Evolutionary conservation across 345 rosid species (phyloP).

Genomic region (Angophora floribunda): DNA sequence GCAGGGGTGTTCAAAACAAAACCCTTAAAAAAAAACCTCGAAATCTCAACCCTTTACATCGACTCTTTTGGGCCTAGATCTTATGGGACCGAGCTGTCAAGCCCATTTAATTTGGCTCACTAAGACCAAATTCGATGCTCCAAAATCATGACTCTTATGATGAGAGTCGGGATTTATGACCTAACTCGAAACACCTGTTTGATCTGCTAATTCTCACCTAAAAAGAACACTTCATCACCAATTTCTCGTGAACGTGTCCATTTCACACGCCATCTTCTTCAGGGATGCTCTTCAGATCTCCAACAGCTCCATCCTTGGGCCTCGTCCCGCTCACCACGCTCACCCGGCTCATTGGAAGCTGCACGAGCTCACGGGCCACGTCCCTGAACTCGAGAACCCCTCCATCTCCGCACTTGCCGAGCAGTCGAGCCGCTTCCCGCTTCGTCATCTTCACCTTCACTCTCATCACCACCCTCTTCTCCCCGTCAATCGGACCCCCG

Average conservation of each 20-base stretch:
- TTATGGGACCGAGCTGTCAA: neutral
- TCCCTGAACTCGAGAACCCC: conserved; percentile 43
- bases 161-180: neutral
- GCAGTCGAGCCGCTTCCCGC: conserved; percentile 36
- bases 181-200: neutral
- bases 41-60: neutral
- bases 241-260: neutral
- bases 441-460: neutral
- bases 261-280: conserved; percentile 5
- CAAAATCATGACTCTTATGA: too few relatives aligned
- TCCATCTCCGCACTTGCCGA: conserved; percentile 39
- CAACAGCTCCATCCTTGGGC: neutral
- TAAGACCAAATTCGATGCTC: neutral
- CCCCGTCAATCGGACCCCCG: neutral
- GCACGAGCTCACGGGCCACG: conserved; percentile 23
- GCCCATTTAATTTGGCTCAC: neutral
- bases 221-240: neutral
- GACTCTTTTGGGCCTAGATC: neutral
- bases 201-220: neutral
- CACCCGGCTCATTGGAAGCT: conserved; percentile 30
- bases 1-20: neutral
- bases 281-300: conserved; percentile 10
- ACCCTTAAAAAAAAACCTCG: neutral
- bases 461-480: neutral
- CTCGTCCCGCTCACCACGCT: neutral